Evolutionary conservation across 2,329 filamentous ascomycete species (phyloP).

Genomic region (Alternaria arbusti): DNA sequence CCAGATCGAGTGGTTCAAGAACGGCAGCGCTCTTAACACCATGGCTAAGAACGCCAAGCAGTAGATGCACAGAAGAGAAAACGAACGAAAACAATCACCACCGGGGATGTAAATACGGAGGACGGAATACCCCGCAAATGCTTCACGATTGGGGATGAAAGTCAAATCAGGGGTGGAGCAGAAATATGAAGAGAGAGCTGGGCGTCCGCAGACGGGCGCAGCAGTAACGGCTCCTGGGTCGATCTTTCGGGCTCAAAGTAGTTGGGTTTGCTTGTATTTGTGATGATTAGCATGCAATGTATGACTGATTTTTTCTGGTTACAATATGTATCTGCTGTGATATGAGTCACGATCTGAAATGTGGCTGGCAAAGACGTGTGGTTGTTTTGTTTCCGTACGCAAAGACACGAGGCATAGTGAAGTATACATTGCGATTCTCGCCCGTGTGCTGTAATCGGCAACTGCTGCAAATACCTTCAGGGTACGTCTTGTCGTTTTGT

Average conservation of each 20-base stretch:
- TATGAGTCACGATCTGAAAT: not conserved
- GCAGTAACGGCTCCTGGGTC: conserved; percentile 35
- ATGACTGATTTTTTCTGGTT: conserved; percentile 34
- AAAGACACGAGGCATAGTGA: not conserved
- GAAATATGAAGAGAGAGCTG: conserved; percentile 25
- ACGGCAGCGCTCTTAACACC: conserved; percentile 95
- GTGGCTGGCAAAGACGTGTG: not conserved
- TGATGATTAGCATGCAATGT: conserved; percentile 49
- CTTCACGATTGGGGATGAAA: conserved; percentile 22
- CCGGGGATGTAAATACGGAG: conserved; percentile 44
- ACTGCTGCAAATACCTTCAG: not conserved
- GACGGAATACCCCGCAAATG: conserved; percentile 30
- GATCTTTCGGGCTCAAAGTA: conserved; percentile 34
- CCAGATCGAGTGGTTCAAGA: conserved; percentile 99
- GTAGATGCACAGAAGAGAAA: conserved; percentile 21
- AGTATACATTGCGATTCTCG: not conserved
- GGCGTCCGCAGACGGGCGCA: conserved; percentile 21
- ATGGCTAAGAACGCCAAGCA: conserved; percentile 77
- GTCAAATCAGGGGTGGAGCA: conserved; percentile 25
- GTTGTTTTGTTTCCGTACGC: not conserved
- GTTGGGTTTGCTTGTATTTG: conserved; percentile 46
- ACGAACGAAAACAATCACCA: conserved; percentile 19
- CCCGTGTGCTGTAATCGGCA: not conserved
- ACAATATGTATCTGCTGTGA: not conserved
- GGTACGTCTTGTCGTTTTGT: not conserved